Base-by-base conservation (phyloP, 176 grass and related monocot genomes). In the Triticum timopheevii region DNA sequence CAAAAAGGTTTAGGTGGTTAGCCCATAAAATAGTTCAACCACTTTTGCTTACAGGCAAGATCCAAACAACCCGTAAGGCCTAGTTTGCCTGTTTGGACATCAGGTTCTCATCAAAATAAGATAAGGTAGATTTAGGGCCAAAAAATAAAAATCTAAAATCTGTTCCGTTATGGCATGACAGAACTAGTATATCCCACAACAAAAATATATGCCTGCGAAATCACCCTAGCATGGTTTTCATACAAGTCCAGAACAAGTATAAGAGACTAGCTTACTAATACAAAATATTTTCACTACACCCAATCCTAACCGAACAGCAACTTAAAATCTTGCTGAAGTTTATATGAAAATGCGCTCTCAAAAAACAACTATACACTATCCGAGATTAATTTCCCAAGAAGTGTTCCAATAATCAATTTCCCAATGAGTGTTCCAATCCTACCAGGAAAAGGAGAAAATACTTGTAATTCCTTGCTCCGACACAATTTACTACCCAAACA, bases 361-460 rank as follows among this genome's bases (percentile, higher is more conserved):
- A 1, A 75, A 75, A 75, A 75, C 6, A 9, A 49, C 27, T 30
- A 76, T 17, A 31, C 15, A 30, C 23, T 76, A 31, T 52, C 44
- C 8, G 45, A 52, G 25, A 50, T 76, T 25, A 76, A 15, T 76
- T 52, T 28, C 24, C 44, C 73, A 50, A 49, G 8, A 65, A 89
- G 58, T 61, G 50, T 54, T 54, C 50, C 13, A 13, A 23, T 34
- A 47, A 47, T 47, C 44, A 76, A 15, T 76, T 52, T 28, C 24
- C 44, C 73, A 50, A 49, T 15, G 69, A 89, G 58, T 61, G 50
- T 54, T 54, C 65, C 13, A 13, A 23, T 34, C 65, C 22, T 98
- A 98, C 96, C 96, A 98, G 82, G 36, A 98, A 98, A 82, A 98
- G 93, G 40, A 98, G 92, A 91, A 98, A 98, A 76, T 89, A 96